phyloP scores from a whole-genome alignment of 148 eudicot genomes.

The Camellia japonica region DNA sequence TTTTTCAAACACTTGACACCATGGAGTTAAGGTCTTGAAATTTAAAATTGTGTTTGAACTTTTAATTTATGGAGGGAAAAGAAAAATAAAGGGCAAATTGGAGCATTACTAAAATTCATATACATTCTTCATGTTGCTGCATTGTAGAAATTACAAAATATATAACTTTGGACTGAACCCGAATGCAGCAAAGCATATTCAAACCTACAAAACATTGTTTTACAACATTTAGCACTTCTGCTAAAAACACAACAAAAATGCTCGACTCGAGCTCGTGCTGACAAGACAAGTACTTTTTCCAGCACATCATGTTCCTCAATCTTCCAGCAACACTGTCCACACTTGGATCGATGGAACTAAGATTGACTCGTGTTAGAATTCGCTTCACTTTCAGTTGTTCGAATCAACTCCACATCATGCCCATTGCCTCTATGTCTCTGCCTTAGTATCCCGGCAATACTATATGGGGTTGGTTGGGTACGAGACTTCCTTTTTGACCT shows the following conservation, averaged over 20 bases:
- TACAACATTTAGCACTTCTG: not conserved
- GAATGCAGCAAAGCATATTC: not conserved
- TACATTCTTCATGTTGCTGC: not conserved
- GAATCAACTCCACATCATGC: not conserved
- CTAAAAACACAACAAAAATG: not conserved
- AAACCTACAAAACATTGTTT: not conserved
- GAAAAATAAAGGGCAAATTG: too few species aligned
- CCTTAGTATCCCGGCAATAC: conserved; percentile 33
- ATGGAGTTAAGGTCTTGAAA: too few species aligned
- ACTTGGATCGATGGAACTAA: not conserved
- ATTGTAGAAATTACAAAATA: not conserved
- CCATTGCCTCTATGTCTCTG: conserved; percentile 24
- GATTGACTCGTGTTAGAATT: not conserved
- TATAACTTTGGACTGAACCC: not conserved
- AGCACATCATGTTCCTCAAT: conserved; percentile 15
- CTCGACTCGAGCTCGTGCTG: not conserved
- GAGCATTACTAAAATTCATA: too few species aligned
- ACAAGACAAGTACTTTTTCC: not conserved
- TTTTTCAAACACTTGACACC: not conserved
- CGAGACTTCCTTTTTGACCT: not conserved
- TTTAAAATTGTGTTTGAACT: too few species aligned
- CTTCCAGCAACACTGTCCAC: conserved; percentile 23
- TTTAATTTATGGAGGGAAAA: too few species aligned
- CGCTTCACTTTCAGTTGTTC: not conserved
- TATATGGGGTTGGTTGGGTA: not conserved